Evolutionary conservation across 495 filamentous ascomycete species (phyloP), one percentile per base, ranked within the genome.

Genomic region (Aspergillus avenaceus): DNA sequence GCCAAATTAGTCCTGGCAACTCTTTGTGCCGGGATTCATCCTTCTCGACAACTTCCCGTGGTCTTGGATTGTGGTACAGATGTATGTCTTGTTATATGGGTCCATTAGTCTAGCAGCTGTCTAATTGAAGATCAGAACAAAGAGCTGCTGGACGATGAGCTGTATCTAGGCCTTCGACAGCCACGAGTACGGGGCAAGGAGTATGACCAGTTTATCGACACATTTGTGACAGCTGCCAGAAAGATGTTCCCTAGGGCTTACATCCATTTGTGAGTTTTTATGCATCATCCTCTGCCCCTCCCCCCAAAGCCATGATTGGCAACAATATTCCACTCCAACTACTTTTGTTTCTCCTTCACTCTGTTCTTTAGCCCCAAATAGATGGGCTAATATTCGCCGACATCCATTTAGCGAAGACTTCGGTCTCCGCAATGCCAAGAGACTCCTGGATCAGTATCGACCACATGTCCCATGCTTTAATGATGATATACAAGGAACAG

Each of bases 401-500:
- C 31, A 16, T 14, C 18, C 12, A 7, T 43, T 3, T 50, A 73
- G 72, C 50, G 80, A 84, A 62, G 81, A 84, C 53, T 84, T 84
- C 60, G 81, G 80, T 12, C 60, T 82, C 3, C 56, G 53, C 2
- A 84, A 84, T 56, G 81, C 81, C 0, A 64, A 84, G 25, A 75
- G 85, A 16, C 81, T 95, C 4, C 72, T 96, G 7, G 86, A 95
- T 48, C 82, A 78, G 27, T 95, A 89, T 55, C 73, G 82, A 5
- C 71, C 82, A 0, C 51, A 85, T 18, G 82, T 95, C 5, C 73
- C 91, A 0, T 95, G 90, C 63, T 93, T 96, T 75, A 96, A 95
- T 52, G 90, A 95, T 45, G 90, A 96, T 66, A 84, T 96, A 1
- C 91, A 96, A 62, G 90, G 90, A 2, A 96, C 91, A 1, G 90